Percentiles rank a stretch among this genome's conserved stretches.
Conservation (phyloP, 164 flowering plant species). For the Liquidambar formosana region DNA sequence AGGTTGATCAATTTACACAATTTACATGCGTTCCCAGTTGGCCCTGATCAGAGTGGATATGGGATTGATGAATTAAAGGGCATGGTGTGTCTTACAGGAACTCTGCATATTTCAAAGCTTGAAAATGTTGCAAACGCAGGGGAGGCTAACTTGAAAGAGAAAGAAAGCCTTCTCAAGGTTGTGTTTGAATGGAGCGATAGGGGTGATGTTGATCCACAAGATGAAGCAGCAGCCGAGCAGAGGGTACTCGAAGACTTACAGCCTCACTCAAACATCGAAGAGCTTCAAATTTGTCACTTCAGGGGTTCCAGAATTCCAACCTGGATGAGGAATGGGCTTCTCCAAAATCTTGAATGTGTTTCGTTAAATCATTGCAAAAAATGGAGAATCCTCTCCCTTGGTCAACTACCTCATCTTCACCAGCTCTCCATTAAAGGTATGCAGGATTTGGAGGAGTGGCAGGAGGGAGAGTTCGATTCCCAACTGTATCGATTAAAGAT, state of each 20-base stretch:
- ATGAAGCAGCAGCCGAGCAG: not conserved
- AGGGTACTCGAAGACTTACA: conserved; percentile 8
- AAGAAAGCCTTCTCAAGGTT: conserved; percentile 8
- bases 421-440: conserved; percentile 14
- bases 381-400: conserved; percentile 16
- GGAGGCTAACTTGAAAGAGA: conserved; percentile 7
- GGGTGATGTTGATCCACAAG: not conserved
- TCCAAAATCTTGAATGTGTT: conserved; percentile 7
- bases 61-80: conserved; percentile 6
- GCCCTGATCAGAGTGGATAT: conserved; percentile 7
- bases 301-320: conserved; percentile 10
- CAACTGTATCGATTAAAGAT: conserved; percentile 15
- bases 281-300: conserved; percentile 14
- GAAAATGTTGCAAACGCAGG: conserved; percentile 14
- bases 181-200: conserved; percentile 15
- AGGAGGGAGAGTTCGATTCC: not conserved
- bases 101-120: conserved; percentile 10
- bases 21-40: conserved; percentile 11
- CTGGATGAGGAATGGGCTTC: conserved; percentile 13
- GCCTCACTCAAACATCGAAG: conserved; percentile 8
- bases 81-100: conserved; percentile 9
- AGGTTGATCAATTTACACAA: conserved; percentile 6
- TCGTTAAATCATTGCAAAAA: conserved; percentile 19
- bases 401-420: conserved; percentile 9
- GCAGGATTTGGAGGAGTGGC: conserved; percentile 11